phyloP scores from a whole-genome alignment of 345 rosid genomes.

The Populus nigra region DNA sequence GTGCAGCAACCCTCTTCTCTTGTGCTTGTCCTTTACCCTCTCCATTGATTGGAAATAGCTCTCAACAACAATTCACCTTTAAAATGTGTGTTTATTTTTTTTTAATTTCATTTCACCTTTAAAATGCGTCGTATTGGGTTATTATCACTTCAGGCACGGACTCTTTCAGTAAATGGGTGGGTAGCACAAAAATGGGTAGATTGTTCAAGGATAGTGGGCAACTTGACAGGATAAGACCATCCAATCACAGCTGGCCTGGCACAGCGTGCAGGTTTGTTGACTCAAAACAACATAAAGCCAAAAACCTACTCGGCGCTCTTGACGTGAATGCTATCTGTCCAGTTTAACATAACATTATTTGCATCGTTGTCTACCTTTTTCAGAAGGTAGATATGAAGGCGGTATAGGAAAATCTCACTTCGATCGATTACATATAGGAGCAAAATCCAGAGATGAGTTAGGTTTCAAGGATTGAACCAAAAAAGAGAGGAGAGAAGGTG shows the following conservation, averaged over 20 bases:
- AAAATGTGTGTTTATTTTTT: background rate
- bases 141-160: background rate
- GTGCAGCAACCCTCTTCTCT: background rate
- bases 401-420: background rate
- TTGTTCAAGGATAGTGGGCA: background rate
- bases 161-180: background rate
- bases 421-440: background rate
- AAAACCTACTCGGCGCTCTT: background rate
- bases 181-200: too few relatives aligned
- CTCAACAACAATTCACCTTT: slow-evolving; percentile 9
- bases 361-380: background rate
- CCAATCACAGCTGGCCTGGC: background rate
- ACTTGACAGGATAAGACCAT: background rate
- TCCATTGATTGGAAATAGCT: background rate
- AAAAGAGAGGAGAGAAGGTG: too few relatives aligned
- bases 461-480: too few relatives aligned
- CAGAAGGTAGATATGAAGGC: background rate
- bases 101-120: background rate
- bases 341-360: background rate
- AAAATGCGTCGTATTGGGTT: background rate
- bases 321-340: background rate
- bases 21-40: background rate
- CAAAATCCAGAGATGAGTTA: too few relatives aligned
- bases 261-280: background rate
- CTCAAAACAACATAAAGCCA: background rate